These are phyloP conservation scores for Mycena galopus DNA, from an alignment of 768 basidiomycete genomes.

Conservation along the genomic window DNA sequence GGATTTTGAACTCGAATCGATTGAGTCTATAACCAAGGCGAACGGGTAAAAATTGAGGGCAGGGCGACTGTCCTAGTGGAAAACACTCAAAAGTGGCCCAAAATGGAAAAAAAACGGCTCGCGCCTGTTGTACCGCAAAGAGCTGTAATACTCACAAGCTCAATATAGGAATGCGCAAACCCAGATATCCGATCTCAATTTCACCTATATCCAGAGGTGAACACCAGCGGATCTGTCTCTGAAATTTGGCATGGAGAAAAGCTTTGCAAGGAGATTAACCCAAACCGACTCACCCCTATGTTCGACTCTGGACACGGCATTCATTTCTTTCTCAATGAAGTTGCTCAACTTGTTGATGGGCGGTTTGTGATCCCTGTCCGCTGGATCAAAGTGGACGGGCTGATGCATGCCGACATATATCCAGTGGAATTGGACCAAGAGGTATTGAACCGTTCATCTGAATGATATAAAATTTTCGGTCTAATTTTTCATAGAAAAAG, in stretches of 20 bases:
- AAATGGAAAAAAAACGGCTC: too few relatives aligned
- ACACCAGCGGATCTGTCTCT: slow-evolving; percentile 21
- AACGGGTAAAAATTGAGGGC: too few relatives aligned
- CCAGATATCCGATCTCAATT: slow-evolving; percentile 31
- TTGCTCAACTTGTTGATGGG: slow-evolving; percentile 29
- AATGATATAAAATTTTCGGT: neutral
- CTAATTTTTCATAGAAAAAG: neutral
- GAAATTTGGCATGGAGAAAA: slow-evolving; percentile 36
- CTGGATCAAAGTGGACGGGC: slow-evolving; percentile 31
- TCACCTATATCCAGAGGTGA: slow-evolving; percentile 35
- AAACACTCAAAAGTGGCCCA: too few relatives aligned
- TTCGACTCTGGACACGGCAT: slow-evolving; percentile 10
- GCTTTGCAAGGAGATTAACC: slow-evolving; percentile 18
- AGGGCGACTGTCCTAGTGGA: too few relatives aligned
- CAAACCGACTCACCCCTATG: slow-evolving; percentile 23
- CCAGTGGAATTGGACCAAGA: slow-evolving; percentile 4
- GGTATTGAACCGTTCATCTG: too few relatives aligned
- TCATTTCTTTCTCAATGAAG: slow-evolving; percentile 40
- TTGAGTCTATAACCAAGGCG: too few relatives aligned
- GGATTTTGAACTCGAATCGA: too few relatives aligned
- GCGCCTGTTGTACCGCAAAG: too few relatives aligned
- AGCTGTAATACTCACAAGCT: neutral
- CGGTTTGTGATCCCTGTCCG: slow-evolving; percentile 34
- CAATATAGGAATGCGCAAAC: slow-evolving; percentile 29
- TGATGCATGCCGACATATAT: slow-evolving; percentile 27